Base-by-base conservation (phyloP, 2,329 filamentous ascomycete species). In the Gremmenia infestans region DNA sequence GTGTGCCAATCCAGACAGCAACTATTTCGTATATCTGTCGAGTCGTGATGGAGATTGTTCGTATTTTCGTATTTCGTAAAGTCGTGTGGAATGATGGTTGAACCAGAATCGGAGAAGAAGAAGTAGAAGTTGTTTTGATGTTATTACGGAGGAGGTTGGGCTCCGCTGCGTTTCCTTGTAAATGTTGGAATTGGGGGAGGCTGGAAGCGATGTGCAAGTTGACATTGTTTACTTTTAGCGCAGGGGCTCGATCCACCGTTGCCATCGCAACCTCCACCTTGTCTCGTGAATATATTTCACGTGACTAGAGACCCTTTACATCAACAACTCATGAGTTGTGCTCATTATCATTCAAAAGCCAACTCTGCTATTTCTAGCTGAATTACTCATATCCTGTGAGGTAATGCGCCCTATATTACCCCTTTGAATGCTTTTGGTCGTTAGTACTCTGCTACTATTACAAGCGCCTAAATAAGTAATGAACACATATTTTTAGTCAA, bases 1-100 rank as follows among this genome's bases (percentile, higher is more conserved):
- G 48, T 50, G 46, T 40, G 46, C 54, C 54, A 59, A 51, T 47
- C 46, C 23, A 39, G 42, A 50, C 35, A 14, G 46, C 25, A 46
- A 35, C 37, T 35, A 23, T 22, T 28, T 32, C 28, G 9, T 11
- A 40, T 15, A 40, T 40, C n/a, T 40, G 15, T 32, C 9, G 12
- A 52, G 39, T 45, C 17, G 22, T 14, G 45, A 8, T 15, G 4
- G 37, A 15, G 14, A 17, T 40, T 40, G 37, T 40, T 40, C n/a
- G 14, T 40, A 6, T 40, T 5, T 45, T 45, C 40, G 40, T 45
- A 45, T 23, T 45, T 45, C 42, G 19, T 23, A 19, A 45, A 45
- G 7, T 45, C 17, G 9, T 50, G 48, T 19, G 37, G 28, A 36
- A 11, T 37, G 17, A 36, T 14, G 35, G 7, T 45, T n/a, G 12